These are phyloP conservation scores for Mycosphaerella sp. DNA, from an alignment of 2,329 filamentous ascomycete species.

Conservation along the genomic window DNA sequence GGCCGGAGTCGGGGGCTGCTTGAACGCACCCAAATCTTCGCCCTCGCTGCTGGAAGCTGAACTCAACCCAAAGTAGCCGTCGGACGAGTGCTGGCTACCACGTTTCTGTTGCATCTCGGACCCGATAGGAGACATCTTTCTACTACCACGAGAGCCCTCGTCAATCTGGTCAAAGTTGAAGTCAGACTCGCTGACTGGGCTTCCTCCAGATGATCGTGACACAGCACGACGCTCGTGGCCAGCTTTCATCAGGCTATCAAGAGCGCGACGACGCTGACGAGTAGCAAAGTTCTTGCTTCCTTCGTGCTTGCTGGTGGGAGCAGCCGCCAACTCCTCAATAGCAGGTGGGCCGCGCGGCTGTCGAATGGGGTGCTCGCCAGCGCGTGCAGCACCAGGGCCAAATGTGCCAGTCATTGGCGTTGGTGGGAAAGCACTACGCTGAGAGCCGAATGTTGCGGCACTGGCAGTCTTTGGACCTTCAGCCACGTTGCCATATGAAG, in stretches of 20 bases:
- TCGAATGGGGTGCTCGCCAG: conserved; percentile 87
- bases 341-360: conserved; percentile 90
- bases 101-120: conserved; percentile 37
- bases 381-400: conserved; percentile 84
- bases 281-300: conserved; percentile 96
- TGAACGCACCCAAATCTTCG: conserved; percentile 31
- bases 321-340: conserved; percentile 81
- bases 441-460: conserved; percentile 43
- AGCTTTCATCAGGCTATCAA: conserved; percentile 85
- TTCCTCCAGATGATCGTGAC: conserved; percentile 59
- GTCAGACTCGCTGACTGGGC: conserved; percentile 75
- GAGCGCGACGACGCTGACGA: conserved; percentile 83
- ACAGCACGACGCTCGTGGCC: conserved; percentile 73
- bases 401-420: conserved; percentile 81
- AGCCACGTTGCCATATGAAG: conserved; percentile 51
- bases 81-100: conserved; percentile 28
- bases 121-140: conserved; percentile 37
- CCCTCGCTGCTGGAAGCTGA: conserved; percentile 67
- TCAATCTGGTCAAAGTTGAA: conserved; percentile 59
- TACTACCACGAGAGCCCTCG: conserved; percentile 46
- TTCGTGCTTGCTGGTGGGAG: conserved; percentile 87
- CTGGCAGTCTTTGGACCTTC: conserved; percentile 67
- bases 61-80: conserved; percentile 46
- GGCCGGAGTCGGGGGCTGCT: conserved; percentile 34
- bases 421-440: conserved; percentile 55